Conservation (phyloP, 1,284 basidiomycete species). For the Fomes fomentarius region DNA sequence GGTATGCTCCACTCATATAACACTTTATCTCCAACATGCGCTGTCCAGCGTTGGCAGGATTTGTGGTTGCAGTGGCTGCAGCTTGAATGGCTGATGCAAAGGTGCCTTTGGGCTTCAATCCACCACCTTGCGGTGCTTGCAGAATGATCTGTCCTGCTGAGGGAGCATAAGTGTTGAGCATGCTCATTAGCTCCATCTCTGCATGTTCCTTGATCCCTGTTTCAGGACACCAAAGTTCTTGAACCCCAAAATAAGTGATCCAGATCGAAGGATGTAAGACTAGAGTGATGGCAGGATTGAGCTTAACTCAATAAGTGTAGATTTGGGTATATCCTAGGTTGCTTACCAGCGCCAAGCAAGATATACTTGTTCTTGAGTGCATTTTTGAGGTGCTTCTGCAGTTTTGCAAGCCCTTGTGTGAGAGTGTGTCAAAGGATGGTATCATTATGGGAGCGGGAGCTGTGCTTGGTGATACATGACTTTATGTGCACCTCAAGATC, state of each 20-base stretch:
- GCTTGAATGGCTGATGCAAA: background rate
- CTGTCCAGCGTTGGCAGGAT: too few species aligned
- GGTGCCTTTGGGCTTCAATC: too few species aligned
- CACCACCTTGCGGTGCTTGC: too few species aligned
- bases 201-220: too few species aligned
- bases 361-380: background rate
- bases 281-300: too few species aligned
- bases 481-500: background rate
- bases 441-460: background rate
- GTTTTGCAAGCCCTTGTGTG: background rate
- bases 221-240: background rate
- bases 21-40: background rate
- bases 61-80: too few species aligned
- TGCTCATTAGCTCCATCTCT: too few species aligned
- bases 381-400: background rate
- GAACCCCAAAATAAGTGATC: background rate
- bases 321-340: too few species aligned
- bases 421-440: background rate
- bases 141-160: too few species aligned
- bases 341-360: background rate
- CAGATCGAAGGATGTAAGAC: background rate
- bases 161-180: too few species aligned
- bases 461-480: too few species aligned
- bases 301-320: too few species aligned
- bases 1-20: background rate